Evolutionary conservation across 2,329 filamentous ascomycete genomes (phyloP), one percentile per base, ranked within the genome.

Genomic region (Xenoacremonium recifei): DNA sequence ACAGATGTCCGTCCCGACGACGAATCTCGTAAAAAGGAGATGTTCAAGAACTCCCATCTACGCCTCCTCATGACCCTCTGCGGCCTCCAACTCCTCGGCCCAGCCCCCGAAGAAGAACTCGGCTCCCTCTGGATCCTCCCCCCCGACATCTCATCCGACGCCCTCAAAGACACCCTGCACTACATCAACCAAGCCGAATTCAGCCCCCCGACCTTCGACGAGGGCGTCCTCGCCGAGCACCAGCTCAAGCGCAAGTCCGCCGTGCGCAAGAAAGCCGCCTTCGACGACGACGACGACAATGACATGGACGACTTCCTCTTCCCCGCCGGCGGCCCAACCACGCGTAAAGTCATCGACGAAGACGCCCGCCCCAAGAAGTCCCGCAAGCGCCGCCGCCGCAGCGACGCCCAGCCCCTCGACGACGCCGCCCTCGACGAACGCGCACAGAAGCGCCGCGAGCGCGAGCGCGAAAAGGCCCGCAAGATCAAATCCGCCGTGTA

Each of bases 21-120:
- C 31, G 80, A 87, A 34, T 74, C 79, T 36, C 80, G 83, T 30
- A 82, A 83, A 37, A 77, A 76, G 17, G 85, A 89, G 19, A 83
- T 96, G 67, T 95, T 95, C 71, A 95, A 89, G 60, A 95, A 97
- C 64, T 84, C 87, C 9, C 85, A 92, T 57, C 76, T 97, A 3
- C 85, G 91, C 23, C 80, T 97, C 2, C 77, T 99, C 4, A 85
- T 97, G 78, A 84, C 75, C 2, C 74, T 93, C 0, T 73, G 85
- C 15, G 87, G 87, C 1, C 79, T 95, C 47, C 75, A 85, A 55
- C 76, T 84, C 4, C 64, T 76, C 7, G 65, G 67, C 0, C 70
- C 73, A 1, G 64, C 64, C 1, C 56, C 73, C 4, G 84, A 89
- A 31, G 88, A 95, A 58, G 84, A 87, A 4, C 75, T 79, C 1